These are phyloP conservation scores for Fusarium acutatum DNA, from an alignment of 2,329 filamentous ascomycete genomes.

Conservation along the genomic window DNA sequence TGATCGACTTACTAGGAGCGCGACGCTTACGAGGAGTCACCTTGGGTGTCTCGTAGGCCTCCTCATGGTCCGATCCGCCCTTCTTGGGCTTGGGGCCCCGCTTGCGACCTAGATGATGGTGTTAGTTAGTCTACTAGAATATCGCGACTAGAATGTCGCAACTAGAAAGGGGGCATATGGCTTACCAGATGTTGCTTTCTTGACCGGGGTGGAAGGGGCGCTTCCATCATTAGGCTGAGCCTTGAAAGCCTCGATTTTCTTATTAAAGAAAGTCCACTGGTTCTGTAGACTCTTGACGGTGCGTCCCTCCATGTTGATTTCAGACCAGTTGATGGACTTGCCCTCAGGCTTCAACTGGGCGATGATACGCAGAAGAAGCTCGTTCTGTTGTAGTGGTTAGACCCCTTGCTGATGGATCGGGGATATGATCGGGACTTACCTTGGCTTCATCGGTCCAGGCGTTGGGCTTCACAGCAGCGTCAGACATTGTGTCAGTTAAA, in stretches of 20 bases:
- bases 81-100: constrained; percentile 23
- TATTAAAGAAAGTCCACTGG: constrained; percentile 50
- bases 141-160: no score
- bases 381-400: constrained; percentile 37
- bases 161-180: not conserved
- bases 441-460: constrained; percentile 52
- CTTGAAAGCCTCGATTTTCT: constrained; percentile 49
- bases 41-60: constrained; percentile 3
- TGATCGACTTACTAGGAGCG: constrained; percentile 11
- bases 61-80: not conserved
- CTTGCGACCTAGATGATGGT: constrained; percentile 34
- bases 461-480: constrained; percentile 33
- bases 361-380: constrained; percentile 50
- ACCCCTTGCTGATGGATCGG: rapidly evolving
- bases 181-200: constrained; percentile 36
- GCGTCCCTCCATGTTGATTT: constrained; percentile 49
- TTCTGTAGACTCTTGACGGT: constrained; percentile 50
- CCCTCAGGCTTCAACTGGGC: constrained; percentile 45
- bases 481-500: constrained; percentile 36
- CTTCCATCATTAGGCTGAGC: constrained; percentile 9
- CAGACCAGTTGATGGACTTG: constrained; percentile 47
- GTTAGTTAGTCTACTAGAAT: not conserved
- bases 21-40: constrained; percentile 30
- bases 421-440: constrained; percentile 25
- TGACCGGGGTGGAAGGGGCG: constrained; percentile 20